A percentile compares a stretch with the other conserved stretches of the same genome.
Conservation (phyloP, 805 yeast genomes). For the Saccharomyces mikatae region DNA sequence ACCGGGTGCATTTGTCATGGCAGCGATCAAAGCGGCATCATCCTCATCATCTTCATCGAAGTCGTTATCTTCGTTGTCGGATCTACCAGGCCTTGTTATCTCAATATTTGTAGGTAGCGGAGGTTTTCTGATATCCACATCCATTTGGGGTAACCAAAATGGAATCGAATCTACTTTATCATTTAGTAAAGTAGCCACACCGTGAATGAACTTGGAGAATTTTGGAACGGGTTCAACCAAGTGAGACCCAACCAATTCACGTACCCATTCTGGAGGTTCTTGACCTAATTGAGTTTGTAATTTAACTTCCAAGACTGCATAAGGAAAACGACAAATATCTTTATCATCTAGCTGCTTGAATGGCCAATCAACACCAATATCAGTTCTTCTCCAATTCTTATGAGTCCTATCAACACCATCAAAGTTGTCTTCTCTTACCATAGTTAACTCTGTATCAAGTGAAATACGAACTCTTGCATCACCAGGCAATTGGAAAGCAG, state of each 20-base stretch:
- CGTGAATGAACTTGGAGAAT: slow-evolving; percentile 94
- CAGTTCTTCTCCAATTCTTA: slow-evolving; percentile 96
- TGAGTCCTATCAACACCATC: slow-evolving; percentile 87
- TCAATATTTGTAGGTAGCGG: slow-evolving; percentile 41
- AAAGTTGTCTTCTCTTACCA: slow-evolving; percentile 96
- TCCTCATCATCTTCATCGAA: slow-evolving; percentile 31
- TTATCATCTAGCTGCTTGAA: slow-evolving; percentile 74
- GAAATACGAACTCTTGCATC: slow-evolving; percentile 99
- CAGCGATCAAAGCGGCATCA: slow-evolving; percentile 25
- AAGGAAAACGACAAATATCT: slow-evolving; percentile 90
- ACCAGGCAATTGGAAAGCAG: slow-evolving; percentile 98
- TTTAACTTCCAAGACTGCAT: slow-evolving; percentile 95
- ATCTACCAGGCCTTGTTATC: slow-evolving; percentile 26
- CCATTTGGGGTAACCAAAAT: slow-evolving; percentile 98
- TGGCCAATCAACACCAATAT: slow-evolving; percentile 96
- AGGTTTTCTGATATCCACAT: slow-evolving; percentile 88
- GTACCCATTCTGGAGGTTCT: slow-evolving; percentile 97
- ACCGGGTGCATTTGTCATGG: slow-evolving; percentile 36
- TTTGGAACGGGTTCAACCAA: slow-evolving; percentile 97
- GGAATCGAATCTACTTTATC: slow-evolving; percentile 80
- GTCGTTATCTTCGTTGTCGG: slow-evolving; percentile 20
- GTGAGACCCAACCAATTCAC: slow-evolving; percentile 84
- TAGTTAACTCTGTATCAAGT: slow-evolving; percentile 90
- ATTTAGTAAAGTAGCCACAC: slow-evolving; percentile 85
- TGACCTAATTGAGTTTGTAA: slow-evolving; percentile 97